These are phyloP conservation scores for Dipteronia dyeriana DNA, from an alignment of 345 rosid genomes.

Conservation along the genomic window DNA sequence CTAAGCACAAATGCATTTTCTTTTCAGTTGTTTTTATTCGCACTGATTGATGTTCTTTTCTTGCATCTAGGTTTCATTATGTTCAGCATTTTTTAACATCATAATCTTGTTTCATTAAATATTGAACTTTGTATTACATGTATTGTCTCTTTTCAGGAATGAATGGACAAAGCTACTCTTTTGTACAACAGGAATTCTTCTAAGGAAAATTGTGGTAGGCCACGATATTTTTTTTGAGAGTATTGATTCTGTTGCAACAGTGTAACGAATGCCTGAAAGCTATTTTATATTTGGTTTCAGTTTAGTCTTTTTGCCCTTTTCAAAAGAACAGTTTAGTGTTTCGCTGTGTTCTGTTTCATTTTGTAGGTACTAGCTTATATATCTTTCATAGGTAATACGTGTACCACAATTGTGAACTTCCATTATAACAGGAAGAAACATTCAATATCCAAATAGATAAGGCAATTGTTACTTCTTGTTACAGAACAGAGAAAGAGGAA, in stretches of 20 bases:
- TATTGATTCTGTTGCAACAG: conserved; percentile 3
- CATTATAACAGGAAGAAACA: no score
- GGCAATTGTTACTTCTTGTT: no score
- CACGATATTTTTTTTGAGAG: neutral
- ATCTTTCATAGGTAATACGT: neutral
- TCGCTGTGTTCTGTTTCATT: neutral
- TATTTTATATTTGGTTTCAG: neutral
- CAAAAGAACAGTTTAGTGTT: neutral
- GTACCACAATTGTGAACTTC: no score
- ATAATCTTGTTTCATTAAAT: neutral
- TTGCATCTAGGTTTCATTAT: neutral
- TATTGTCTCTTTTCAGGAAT: conserved; percentile 56
- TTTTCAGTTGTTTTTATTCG: neutral
- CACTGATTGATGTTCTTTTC: neutral
- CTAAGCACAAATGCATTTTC: neutral
- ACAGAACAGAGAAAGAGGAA: no score
- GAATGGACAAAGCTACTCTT: conserved; percentile 87
- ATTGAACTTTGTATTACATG: conserved; percentile 7
- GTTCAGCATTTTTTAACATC: neutral
- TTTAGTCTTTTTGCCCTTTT: neutral
- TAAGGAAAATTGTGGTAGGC: conserved; percentile 81
- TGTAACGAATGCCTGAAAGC: neutral
- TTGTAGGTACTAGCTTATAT: neutral
- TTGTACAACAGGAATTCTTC: conserved; percentile 92
- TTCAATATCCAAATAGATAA: no score